phyloP scores from a whole-genome alignment of 306 rosid species.

The Senna tora region DNA sequence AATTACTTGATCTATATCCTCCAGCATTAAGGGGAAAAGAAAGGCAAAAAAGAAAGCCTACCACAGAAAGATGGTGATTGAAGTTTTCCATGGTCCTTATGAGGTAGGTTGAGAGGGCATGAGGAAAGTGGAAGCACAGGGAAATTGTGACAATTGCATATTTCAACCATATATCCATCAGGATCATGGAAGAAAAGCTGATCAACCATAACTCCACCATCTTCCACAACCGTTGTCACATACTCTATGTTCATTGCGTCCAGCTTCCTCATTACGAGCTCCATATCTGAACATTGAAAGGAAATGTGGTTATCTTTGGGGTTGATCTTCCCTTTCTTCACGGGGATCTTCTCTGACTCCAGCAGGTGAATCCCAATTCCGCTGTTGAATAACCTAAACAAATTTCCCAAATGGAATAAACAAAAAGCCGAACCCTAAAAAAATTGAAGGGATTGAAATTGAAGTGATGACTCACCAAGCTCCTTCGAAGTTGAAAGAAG shows the following conservation, averaged over 20 bases:
- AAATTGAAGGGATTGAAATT: no score
- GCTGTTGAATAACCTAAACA: conserved; percentile 61
- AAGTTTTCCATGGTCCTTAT: neutral
- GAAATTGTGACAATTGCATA: conserved; percentile 73
- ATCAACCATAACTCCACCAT: conserved; percentile 67
- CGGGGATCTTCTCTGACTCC: conserved; percentile 46
- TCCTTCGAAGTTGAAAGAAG: conserved; percentile 73
- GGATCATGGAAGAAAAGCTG: conserved; percentile 84
- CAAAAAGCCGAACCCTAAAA: no score
- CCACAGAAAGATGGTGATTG: conserved; percentile 32
- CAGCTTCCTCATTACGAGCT: conserved; percentile 48
- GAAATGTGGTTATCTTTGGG: conserved; percentile 79
- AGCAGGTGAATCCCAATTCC: conserved; percentile 75
- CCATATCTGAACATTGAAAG: conserved; percentile 62
- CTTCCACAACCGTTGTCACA: conserved; percentile 64
- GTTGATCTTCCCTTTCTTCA: conserved; percentile 49
- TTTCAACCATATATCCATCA: conserved; percentile 76
- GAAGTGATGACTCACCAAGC: conserved; percentile 57
- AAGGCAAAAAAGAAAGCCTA: conserved; percentile 3
- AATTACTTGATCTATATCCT: no score
- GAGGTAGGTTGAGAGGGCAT: conserved; percentile 45
- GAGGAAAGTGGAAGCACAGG: conserved; percentile 70
- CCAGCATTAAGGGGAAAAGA: neutral
- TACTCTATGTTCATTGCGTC: conserved; percentile 56
- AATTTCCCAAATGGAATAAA: no score